Evolutionary conservation across 768 basidiomycete species (phyloP), one percentile per base, ranked within the genome.

Genomic region (Pleurotus pulmonarius): DNA sequence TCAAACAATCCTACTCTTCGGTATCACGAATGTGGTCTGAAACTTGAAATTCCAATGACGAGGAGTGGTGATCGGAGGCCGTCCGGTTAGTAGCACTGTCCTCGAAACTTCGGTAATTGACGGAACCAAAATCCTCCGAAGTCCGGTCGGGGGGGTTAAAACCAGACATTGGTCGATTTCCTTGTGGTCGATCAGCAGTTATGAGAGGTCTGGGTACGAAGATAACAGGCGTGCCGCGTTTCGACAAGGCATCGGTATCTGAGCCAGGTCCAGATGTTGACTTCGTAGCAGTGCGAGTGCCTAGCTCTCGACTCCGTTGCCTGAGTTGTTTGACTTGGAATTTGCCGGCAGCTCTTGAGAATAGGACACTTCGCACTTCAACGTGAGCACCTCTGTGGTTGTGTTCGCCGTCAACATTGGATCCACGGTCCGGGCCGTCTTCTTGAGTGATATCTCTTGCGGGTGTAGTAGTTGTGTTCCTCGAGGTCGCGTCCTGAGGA

Each of bases 261-360:
- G 41, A 22, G 7, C 15, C 11, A 15, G 41, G 41, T 5, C 41
- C n/a, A 1, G n/a, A 16, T 44, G 5, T 44, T 7, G n/a, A 16
- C 41, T 44, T n/a, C n/a, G n/a, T 22, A 44, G 5, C 20, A 13
- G 41, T 20, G 39, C 9, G 3, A 25, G 38, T 6, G 1, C 3
- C 18, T 53, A 26, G 51, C 5, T 24, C 26, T 49, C 2, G 18
- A 25, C 38, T 18, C 22, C 51, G 38, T n/a, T 25, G 39, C 51
- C 51, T 53, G 26, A 53, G 51, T 18, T 25, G 34, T 22, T 53
- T 53, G 34, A 53, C 39, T 13, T 53, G 51, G 39, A 53, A 53
- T 24, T 41, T 39, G 18, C 51, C 51, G 7, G 11, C 26, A 12
- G 51, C 22, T n/a, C 51, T 53, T 11, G 51, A 53, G 24, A 53